Evolutionary conservation across 2,329 filamentous ascomycete species (phyloP), one percentile per base, ranked within the genome.

Genomic region (Aspergillus persii): DNA sequence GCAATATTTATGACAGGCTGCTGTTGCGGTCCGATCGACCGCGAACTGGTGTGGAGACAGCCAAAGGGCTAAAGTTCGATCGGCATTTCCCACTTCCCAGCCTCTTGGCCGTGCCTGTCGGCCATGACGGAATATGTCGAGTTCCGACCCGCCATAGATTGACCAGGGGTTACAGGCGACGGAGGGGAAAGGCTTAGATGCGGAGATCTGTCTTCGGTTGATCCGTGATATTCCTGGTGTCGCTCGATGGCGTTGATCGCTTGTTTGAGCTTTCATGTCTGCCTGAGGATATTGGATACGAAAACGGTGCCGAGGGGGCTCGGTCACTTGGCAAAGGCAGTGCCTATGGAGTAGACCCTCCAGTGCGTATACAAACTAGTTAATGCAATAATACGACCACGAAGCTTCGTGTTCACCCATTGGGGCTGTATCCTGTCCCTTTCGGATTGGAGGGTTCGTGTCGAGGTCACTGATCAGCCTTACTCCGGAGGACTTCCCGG

Each of bases 11-110:
- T 60, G 56, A 62, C 51, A 54, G 58, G 49, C 54, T 58, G 51
- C 54, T 54, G 46, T 62, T 56, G 49, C 51, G 50, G 55, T 53
- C 60, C 60, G 61, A 63, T 63, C 62, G 57, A 56, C 62, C 57
- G 39, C 46, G 56, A 65, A 59, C 61, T 54, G 49, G 29, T 60
- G 63, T 65, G 63, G 63, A 53, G 63, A 60, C 53, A 18, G 58
- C 48, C 39, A 52, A 56, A 55, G 53, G 47, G 30, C n/a, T 51
- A 41, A 61, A 57, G 51, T 55, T 49, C 55, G 61, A 64, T 64
- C 62, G 61, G 60, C 62, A 49, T 44, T 54, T 55, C 52, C 46
- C 33, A 49, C 48, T 54, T 55, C 52, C 46, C 33, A 26, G 47
- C 60, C 58, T 60, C 59, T 50, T 58, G 47, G 36, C 59, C 54